Evolutionary conservation across 2,329 filamentous ascomycete genomes (phyloP).

Genomic region (Hirsutella thompsonii): DNA sequence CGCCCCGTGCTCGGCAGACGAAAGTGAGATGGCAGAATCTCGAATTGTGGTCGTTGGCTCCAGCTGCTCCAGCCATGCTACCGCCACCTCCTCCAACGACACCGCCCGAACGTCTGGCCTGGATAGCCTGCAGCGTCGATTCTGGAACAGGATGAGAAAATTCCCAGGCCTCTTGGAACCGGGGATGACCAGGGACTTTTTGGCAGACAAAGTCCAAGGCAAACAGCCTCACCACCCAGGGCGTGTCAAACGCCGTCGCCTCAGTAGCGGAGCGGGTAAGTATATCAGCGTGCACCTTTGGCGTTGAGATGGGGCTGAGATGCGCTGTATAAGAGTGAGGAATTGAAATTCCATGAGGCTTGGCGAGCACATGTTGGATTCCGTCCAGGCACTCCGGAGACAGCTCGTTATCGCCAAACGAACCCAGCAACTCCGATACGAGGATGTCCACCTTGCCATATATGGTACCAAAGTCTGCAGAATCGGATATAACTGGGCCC

Average conservation of each 20-base stretch:
- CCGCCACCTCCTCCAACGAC: constrained; percentile 55
- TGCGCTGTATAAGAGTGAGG: constrained; percentile 89
- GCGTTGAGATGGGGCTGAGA: constrained; percentile 80
- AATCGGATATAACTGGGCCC: constrained; percentile 49
- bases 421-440: constrained; percentile 85
- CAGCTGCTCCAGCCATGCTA: constrained; percentile 61
- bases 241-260: constrained; percentile 68
- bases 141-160: constrained; percentile 64
- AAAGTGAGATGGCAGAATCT: constrained; percentile 71
- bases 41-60: constrained; percentile 83
- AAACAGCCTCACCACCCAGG: constrained; percentile 88
- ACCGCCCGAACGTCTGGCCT: constrained; percentile 48
- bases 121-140: constrained; percentile 38
- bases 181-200: constrained; percentile 38
- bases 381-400: constrained; percentile 95
- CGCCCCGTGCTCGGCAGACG: constrained; percentile 62
- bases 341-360: constrained; percentile 79
- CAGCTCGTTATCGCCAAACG: constrained; percentile 93
- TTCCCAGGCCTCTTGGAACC: constrained; percentile 69
- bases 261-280: constrained; percentile 47
- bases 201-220: constrained; percentile 77
- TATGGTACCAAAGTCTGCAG: constrained; percentile 28
- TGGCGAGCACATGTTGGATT: constrained; percentile 75
- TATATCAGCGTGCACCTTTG: constrained; percentile 75
- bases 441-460: constrained; percentile 75